phyloP scores from a whole-genome alignment of 441 rosid genomes.

The Flueggea neowawraea region DNA sequence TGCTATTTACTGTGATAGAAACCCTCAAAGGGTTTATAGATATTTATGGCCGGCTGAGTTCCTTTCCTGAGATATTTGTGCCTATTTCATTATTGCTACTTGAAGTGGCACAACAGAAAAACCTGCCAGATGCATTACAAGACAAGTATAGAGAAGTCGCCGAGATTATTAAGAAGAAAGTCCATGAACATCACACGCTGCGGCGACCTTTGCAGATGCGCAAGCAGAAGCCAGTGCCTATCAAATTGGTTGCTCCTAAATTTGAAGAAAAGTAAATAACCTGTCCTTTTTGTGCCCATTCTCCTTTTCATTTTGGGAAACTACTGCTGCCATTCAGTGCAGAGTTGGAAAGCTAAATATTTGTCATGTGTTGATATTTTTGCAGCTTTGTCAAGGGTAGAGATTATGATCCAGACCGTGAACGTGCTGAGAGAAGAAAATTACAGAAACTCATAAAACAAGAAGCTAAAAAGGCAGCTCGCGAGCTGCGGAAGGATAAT shows the following conservation, averaged over 20 bases:
- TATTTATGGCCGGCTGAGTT: constrained; percentile 45
- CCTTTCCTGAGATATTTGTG: constrained; percentile 74
- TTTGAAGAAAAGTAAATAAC: constrained; percentile 74
- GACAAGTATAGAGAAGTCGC: constrained; percentile 50
- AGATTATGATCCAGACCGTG: constrained; percentile 90
- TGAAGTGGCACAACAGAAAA: constrained; percentile 51
- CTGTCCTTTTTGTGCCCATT: not conserved
- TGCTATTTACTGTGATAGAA: constrained; percentile 49
- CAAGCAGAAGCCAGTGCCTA: constrained; percentile 72
- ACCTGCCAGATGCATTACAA: constrained; percentile 45
- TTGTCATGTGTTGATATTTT: constrained; percentile 13
- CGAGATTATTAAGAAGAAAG: constrained; percentile 50
- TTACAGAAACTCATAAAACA: constrained; percentile 45
- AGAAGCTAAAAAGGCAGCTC: constrained; percentile 70
- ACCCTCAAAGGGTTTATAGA: constrained; percentile 60
- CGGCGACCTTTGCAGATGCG: constrained; percentile 75
- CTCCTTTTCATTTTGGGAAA: not conserved
- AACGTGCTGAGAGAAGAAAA: constrained; percentile 60
- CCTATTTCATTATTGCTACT: constrained; percentile 50
- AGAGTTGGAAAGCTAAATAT: constrained; percentile 1
- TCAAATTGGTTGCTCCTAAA: constrained; percentile 70
- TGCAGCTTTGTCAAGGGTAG: constrained; percentile 85
- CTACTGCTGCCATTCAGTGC: not conserved
- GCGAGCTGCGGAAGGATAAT: constrained; percentile 85
- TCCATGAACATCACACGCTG: constrained; percentile 34